Conservation (phyloP, 2,329 filamentous ascomycete species). For the Aureobasidium sp. region DNA sequence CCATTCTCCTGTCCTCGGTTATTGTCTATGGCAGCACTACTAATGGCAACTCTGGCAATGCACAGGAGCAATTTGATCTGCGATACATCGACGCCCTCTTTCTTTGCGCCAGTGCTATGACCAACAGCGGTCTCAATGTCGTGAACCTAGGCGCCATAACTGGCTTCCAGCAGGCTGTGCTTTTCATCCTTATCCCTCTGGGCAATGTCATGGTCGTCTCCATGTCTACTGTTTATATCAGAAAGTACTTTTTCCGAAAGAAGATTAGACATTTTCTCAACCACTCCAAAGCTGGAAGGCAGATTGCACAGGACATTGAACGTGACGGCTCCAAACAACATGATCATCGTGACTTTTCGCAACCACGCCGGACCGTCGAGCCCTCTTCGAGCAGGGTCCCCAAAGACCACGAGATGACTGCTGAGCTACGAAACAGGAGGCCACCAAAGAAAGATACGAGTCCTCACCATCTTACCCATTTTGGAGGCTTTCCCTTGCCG, state of each 20-base stretch:
- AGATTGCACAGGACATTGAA: conserved; percentile 1
- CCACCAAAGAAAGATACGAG: neutral
- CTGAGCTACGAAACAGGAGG: neutral
- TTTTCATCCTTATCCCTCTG: conserved; percentile 17
- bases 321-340: neutral
- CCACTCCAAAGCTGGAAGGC: neutral
- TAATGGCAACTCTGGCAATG: conserved; percentile 1
- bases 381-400: neutral
- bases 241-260: conserved; percentile 17
- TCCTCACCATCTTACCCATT: neutral
- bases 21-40: conserved; percentile 18
- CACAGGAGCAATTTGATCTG: neutral
- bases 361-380: neutral
- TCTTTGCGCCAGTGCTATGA: conserved; percentile 19
- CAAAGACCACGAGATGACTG: neutral
- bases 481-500: conserved; percentile 13
- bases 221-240: conserved; percentile 16
- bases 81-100: conserved; percentile 20
- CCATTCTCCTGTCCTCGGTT: conserved; percentile 18
- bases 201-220: conserved; percentile 19
- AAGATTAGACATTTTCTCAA: conserved; percentile 13
- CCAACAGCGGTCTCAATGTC: conserved; percentile 18
- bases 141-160: conserved; percentile 17
- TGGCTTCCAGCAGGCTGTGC: conserved; percentile 18
- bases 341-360: neutral